Evolutionary conservation across 345 rosid species (phyloP).

Genomic region (Acer negundo): DNA sequence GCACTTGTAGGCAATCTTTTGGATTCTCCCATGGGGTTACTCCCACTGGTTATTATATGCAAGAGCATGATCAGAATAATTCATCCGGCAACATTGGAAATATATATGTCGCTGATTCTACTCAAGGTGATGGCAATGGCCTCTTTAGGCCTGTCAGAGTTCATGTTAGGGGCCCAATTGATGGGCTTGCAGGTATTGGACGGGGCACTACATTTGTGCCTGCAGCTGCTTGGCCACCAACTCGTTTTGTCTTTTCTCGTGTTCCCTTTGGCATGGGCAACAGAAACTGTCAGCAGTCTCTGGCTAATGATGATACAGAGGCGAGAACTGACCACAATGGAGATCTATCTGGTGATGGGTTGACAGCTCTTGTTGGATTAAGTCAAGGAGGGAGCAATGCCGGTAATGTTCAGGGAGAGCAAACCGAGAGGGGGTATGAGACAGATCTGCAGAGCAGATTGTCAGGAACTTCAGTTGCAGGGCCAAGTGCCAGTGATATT

Average conservation of each 20-base stretch:
- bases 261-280: constrained; percentile 75
- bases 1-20: constrained; percentile 84
- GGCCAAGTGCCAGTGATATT: constrained; percentile 48
- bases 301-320: constrained; percentile 81
- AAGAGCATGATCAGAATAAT: constrained; percentile 69
- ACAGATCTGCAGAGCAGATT: constrained; percentile 46
- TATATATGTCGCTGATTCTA: constrained; percentile 64
- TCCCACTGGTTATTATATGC: constrained; percentile 61
- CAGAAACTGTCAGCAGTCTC: constrained; percentile 80
- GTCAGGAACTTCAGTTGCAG: constrained; percentile 46
- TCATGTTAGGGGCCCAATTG: constrained; percentile 84
- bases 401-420: constrained; percentile 55
- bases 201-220: constrained; percentile 83
- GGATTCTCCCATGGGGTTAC: constrained; percentile 61
- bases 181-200: constrained; percentile 98
- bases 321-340: constrained; percentile 73
- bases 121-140: constrained; percentile 78
- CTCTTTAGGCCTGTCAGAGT: constrained; percentile 82
- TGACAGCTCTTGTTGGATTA: constrained; percentile 87
- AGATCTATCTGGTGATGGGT: constrained; percentile 79
- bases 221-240: constrained; percentile 81
- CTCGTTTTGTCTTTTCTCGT: constrained; percentile 91
- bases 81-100: constrained; percentile 58
- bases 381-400: constrained; percentile 69
- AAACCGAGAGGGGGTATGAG: constrained; percentile 53